phyloP scores from a whole-genome alignment of 768 basidiomycete species.

The Lactarius sanguifluus region DNA sequence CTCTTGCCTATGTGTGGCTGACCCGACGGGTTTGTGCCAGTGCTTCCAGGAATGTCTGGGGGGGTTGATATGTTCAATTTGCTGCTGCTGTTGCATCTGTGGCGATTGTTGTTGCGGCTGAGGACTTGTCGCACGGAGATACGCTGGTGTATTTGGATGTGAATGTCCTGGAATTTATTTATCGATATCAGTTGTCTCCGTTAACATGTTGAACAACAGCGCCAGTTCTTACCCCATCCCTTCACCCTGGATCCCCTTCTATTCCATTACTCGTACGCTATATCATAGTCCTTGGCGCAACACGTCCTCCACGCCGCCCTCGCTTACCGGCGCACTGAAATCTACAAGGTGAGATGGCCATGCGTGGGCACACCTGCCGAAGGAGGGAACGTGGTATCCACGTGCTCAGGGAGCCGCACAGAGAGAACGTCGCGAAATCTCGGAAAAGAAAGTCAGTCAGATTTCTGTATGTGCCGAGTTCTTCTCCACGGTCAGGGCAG shows the following conservation, averaged over 20 bases:
- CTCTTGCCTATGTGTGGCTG: background rate
- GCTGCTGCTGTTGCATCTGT: slow-evolving; percentile 19
- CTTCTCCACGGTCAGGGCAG: slow-evolving; percentile 43
- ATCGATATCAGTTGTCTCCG: background rate
- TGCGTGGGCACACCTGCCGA: slow-evolving; percentile 60
- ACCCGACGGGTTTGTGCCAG: background rate
- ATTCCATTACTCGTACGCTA: too few relatives aligned
- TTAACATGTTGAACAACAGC: too few relatives aligned
- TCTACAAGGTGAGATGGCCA: slow-evolving; percentile 84
- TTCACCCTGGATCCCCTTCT: too few relatives aligned
- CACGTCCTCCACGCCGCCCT: slow-evolving; percentile 47
- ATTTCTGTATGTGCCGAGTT: slow-evolving; percentile 61
- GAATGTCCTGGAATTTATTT: background rate
- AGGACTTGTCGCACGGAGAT: background rate
- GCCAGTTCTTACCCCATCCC: too few relatives aligned
- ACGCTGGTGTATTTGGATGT: background rate
- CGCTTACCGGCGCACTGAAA: slow-evolving; percentile 71
- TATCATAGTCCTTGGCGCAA: slow-evolving; percentile 52
- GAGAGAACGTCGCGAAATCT: slow-evolving; percentile 60
- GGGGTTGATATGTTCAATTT: background rate
- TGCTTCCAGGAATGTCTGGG: too few relatives aligned
- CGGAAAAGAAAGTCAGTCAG: slow-evolving; percentile 82
- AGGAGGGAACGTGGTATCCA: slow-evolving; percentile 58
- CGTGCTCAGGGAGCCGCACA: slow-evolving; percentile 61
- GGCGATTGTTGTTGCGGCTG: background rate